Evolutionary conservation across 192 early-diverging fungal species (phyloP), one percentile per base, ranked within the genome.

Genomic region (Bifiguratus adelaidae): DNA sequence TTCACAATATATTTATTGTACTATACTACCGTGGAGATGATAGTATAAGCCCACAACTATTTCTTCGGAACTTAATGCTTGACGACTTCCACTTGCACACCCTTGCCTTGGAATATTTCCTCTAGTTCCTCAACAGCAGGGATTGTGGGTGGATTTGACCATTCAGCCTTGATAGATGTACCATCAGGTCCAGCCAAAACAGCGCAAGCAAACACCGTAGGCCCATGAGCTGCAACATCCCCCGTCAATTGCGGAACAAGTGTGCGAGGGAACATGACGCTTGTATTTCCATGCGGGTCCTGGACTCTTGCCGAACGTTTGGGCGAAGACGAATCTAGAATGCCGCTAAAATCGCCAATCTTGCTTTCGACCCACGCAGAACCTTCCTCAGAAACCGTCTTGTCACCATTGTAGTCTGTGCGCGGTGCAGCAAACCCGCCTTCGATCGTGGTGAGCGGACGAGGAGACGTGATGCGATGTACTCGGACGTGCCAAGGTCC

Each of bases 351-450:
- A 16, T 44, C 42, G 25, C 42, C 42, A 8, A 44, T 23, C 42
- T 44, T 44, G 9, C 42, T 27, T 44, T 44, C 42, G 16, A 44
- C 42, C 42, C 42, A 44, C 25, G 42, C 42, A 27, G 42, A 44
- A 15, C 8, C 29, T 13, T 4, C 23, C n/a, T 44, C 42, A 1
- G 42, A 44, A 27, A 27, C 3, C 25, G 23, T 44, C 2, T 3
- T 44, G 29, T 44, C 42, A 27, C 24, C 42, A 12, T 44, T 44
- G 12, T 27, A 44, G 8, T 44, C 42, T 4, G 29, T 27, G 15
- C 42, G 42, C 5, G 42, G 42, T 23, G 42, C 42, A 25, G 42
- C 42, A 44, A 44, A 44, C 5, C 42, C 42, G 18, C 42, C 42
- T 44, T 44, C 42, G 21, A 23, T 23, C 1, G 7, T 44, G 25